These are phyloP conservation scores for Xylaria sp. DNA, from an alignment of 2,329 filamentous ascomycete genomes.

Conservation along the genomic window DNA sequence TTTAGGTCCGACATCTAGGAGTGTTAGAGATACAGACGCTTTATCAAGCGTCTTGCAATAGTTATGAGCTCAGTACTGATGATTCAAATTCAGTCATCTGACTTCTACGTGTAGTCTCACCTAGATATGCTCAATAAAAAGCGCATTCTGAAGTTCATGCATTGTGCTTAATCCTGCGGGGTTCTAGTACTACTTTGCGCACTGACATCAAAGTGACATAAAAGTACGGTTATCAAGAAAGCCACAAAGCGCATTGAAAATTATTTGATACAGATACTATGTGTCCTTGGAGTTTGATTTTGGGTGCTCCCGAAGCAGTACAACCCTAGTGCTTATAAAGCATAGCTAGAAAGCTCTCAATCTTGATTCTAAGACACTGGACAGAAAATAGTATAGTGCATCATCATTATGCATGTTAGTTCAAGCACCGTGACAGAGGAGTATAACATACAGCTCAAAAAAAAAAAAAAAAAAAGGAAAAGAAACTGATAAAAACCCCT, in stretches of 20 bases:
- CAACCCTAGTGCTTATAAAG: not conserved
- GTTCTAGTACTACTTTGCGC: not conserved
- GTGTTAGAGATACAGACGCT: constrained; percentile 33
- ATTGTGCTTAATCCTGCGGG: not conserved
- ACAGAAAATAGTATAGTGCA: too few relatives aligned
- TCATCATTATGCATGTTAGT: too few relatives aligned
- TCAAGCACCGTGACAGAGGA: too few relatives aligned
- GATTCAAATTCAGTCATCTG: constrained; percentile 18
- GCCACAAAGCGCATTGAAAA: not conserved
- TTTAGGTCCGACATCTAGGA: constrained; percentile 17
- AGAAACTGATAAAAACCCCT: too few relatives aligned
- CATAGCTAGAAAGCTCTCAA: not conserved
- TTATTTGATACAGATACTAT: not conserved
- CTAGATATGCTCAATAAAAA: constrained; percentile 35
- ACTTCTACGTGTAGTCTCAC: constrained; percentile 19
- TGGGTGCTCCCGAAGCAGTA: not conserved
- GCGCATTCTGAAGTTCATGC: constrained; percentile 17
- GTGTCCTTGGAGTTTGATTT: not conserved
- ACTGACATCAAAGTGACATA: not conserved
- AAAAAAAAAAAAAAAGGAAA: too few relatives aligned
- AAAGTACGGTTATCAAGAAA: not conserved
- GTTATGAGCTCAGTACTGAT: constrained; percentile 28
- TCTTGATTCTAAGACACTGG: too few relatives aligned
- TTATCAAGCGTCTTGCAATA: constrained; percentile 34
- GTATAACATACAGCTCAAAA: too few relatives aligned